Evolutionary conservation across 768 basidiomycete genomes (phyloP).

Genomic region (Crucibulum laeve): DNA sequence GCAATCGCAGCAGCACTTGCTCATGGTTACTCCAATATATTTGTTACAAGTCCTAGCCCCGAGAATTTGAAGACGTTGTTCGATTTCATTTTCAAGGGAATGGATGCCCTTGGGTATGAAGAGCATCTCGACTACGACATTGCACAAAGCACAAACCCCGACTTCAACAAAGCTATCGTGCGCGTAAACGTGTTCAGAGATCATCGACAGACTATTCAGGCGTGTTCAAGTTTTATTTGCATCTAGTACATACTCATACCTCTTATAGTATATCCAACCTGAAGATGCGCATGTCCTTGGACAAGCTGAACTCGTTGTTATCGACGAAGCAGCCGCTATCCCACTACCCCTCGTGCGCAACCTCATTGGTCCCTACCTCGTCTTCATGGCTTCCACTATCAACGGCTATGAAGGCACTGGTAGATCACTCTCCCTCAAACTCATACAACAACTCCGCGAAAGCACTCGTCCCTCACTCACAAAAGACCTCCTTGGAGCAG

Average conservation of each 20-base stretch:
- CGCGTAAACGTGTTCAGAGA: slow-evolving; percentile 90
- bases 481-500: slow-evolving; percentile 45
- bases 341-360: slow-evolving; percentile 94
- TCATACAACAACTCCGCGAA: slow-evolving; percentile 95
- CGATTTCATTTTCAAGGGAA: slow-evolving; percentile 94
- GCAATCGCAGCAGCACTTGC: slow-evolving; percentile 90
- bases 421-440: slow-evolving; percentile 95
- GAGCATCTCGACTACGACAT: slow-evolving; percentile 98
- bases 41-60: slow-evolving; percentile 95
- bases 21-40: slow-evolving; percentile 95
- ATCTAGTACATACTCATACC: too few species aligned
- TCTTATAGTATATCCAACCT: slow-evolving; percentile 98
- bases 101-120: slow-evolving; percentile 93
- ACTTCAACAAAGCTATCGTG: slow-evolving; percentile 93
- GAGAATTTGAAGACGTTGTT: slow-evolving; percentile 98
- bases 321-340: slow-evolving; percentile 98
- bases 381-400: slow-evolving; percentile 99
- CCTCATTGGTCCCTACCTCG: slow-evolving; percentile 93
- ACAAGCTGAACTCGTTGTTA: slow-evolving; percentile 95
- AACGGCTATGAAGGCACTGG: slow-evolving; percentile 99
- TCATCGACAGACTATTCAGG: slow-evolving; percentile 96
- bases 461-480: slow-evolving; percentile 76
- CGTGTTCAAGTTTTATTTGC: slow-evolving; percentile 24
- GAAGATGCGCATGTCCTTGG: slow-evolving; percentile 97
- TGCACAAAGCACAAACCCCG: slow-evolving; percentile 89